phyloP scores from a whole-genome alignment of 176 grass and related monocot genomes.

The Hordeum marinum region DNA sequence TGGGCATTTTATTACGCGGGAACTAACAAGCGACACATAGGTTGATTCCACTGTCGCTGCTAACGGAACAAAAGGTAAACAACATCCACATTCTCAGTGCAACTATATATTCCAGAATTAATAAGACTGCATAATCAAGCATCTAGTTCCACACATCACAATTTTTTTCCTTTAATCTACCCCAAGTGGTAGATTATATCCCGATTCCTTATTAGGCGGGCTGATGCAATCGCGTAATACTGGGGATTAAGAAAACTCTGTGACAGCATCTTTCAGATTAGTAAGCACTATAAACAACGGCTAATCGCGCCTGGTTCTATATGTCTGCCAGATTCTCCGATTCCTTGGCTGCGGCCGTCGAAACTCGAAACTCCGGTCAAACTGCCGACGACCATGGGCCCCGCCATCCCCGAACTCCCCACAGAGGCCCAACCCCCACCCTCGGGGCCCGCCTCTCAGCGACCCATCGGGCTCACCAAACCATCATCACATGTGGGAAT shows the following conservation, averaged over 20 bases:
- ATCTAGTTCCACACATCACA: too few relatives aligned
- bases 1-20: too few relatives aligned
- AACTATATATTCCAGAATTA: too few relatives aligned
- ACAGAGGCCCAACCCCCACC: neutral
- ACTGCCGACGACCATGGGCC: neutral
- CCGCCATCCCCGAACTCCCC: neutral
- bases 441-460: neutral
- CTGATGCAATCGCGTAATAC: neutral
- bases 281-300: slow-evolving; percentile 1
- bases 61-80: too few relatives aligned
- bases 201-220: neutral
- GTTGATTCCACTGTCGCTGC: too few relatives aligned
- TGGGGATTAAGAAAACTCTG: neutral
- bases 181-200: neutral
- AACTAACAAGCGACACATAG: too few relatives aligned
- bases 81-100: too few relatives aligned
- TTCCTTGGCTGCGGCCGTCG: neutral
- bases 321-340: neutral
- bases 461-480: neutral
- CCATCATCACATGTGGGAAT: slow-evolving; percentile 30
- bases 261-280: slow-evolving; percentile 3
- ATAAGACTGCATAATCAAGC: too few relatives aligned
- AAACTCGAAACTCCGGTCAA: slow-evolving; percentile 25
- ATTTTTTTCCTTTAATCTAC: too few relatives aligned
- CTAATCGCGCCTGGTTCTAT: neutral